Base-by-base conservation (phyloP, 2,329 filamentous ascomycete genomes). In the Myriosclerotinia scirpicola region DNA sequence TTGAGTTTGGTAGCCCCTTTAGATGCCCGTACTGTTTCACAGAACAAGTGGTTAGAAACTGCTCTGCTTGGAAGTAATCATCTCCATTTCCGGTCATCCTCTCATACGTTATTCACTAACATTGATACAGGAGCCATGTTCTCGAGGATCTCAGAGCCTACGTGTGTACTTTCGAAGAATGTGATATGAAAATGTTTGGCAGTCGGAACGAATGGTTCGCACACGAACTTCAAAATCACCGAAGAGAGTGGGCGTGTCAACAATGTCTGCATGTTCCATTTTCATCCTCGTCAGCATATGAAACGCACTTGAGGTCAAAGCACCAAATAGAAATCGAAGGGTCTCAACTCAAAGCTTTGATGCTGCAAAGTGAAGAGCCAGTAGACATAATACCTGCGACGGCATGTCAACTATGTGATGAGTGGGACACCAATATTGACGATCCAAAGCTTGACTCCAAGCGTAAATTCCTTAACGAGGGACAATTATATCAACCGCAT, bases 131-230 rank as follows among this genome's bases (percentile, higher is more conserved):
- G 22, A 72, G 70, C 46, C 76, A 79, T 67, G 74, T 77, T 4
- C 75, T 76, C n/a, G 68, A 69, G 15, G 77, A 78, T 58, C 69
- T 78, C 2, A 75, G 73, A 67, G 72, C 77, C 22, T 78, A 78
- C 54, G 72, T 78, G 0, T 78, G 77, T 69, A 78, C 77, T 14
- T 74, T 75, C 53, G 68, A 74, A 50, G 71, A 72, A 42, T 78
- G 77, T 46, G 68, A 74, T 1, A 46, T 73, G 34, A 68, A 66
- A 34, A 69, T 77, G 64, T 78, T 78, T 59, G 67, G 66, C 5
- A 74, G 71, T 58, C 69, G 73, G 1, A 69, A 74, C 42, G 69
- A 74, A 30, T 78, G 76, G 75, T 78, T 76, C 22, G 54, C 72
- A 8, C 76, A 78, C 54, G 75, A 78, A 60, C 54, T 78, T 20